Evolutionary conservation across 208 protist species (phyloP), one percentile per base, ranked within the genome.

Genomic region (Porcisia deanei): DNA sequence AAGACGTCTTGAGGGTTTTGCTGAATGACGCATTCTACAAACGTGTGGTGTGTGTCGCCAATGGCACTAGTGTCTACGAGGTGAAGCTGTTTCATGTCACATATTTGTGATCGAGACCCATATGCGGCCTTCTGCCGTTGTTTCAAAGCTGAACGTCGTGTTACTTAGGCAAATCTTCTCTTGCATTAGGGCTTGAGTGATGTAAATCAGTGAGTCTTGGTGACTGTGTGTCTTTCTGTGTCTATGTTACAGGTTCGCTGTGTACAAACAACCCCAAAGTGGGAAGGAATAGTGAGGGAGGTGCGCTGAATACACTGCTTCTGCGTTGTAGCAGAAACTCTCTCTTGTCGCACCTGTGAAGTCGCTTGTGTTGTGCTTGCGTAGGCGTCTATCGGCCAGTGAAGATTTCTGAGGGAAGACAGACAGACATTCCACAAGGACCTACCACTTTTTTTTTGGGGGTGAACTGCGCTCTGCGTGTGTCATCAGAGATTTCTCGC

Each of bases 1-100:
- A 97, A 97, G 74, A 92, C 87, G 1, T 92, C 88, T 9, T 96
- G 59, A 53, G 20, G 34, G 14, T 43, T 66, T 49, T n/a, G 61
- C 2, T 3, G 61, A 66, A 49, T 10, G 14, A 49, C 67, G 16
- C n/a, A 59, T 22, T 8, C n/a, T 53, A n/a, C 67, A 6, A 30
- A 43, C 43, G 22, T 45, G 67, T 14, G 7, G 34, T n/a, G 52
- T 22, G 18, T 70, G 45, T 55, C 47, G 65, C n/a, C 65, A 18
- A 37, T 37, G 65, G 3, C 45, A 57, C 41, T 9, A 37, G 37
- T 55, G 65, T 20, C n/a, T 4, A n/a, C 45, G 41, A 41, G 39
- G 65, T 55, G 61, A 49, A 66, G 61, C 61, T 22, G 39, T 34
- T 60, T 18, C 20, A 37, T 20, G 57, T 63, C 45, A 58, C 47